Evolutionary conservation across 169 alveolate species (phyloP), one percentile per base, ranked within the genome.

Genomic region (Nephromyces sp.): DNA sequence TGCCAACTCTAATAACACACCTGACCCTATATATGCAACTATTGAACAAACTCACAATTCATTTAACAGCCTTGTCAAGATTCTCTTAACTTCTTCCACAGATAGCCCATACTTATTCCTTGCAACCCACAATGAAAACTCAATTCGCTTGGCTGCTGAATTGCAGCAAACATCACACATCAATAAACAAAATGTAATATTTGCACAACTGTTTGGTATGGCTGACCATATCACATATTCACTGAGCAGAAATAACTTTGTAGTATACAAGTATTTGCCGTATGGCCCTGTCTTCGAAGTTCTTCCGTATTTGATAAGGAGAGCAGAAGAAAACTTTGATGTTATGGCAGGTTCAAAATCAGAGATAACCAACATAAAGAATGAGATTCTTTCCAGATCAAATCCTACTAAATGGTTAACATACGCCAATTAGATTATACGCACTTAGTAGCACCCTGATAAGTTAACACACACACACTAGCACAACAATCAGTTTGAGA

Each of bases 241-340:
- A 4, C 65, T 87, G 24, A 64, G 84, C 1, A 32, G 53, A 25
- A 62, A 74, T 0, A 85, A 83, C 5, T 85, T 34, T 28, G 21
- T 25, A 0, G 89, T 70, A 1, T 69, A 30, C 30, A 87, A 85
- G 63, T 87, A 87, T 66, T 52, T 85, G 0, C 92, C 92, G 1
- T 87, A 65, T 52, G 92, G 92, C 0, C 92, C 92, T 30, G 75
- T 82, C 24, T 70, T 80, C 15, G 78, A 78, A 8, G 69, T 84
- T 2, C 74, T 87, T 52, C 92, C 92, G 3, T 87, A 87, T 43
- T 68, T 87, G n/a, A 68, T 82, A 22, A 77, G 92, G 52, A 81
- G 92, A 52, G 91, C 82, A 1, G 66, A 79, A 35, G 92, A 87
- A 61, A 75, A 81, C 28, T 65, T 52, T 5, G 77, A 79, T 34